These are phyloP conservation scores for Teratosphaeria epicoccoides DNA, from an alignment of 2,329 filamentous ascomycete genomes.

Conservation along the genomic window DNA sequence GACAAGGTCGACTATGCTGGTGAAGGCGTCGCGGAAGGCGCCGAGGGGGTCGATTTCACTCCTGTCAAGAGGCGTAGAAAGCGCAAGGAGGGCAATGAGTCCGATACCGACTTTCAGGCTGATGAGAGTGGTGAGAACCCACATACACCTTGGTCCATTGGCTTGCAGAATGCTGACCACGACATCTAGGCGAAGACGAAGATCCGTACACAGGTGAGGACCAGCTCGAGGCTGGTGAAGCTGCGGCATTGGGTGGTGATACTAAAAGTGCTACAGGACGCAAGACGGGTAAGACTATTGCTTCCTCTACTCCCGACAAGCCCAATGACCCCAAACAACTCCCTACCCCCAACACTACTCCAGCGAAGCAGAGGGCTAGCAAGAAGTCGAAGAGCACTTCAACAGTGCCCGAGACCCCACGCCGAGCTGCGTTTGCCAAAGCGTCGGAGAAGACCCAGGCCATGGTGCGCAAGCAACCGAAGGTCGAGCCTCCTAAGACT, in stretches of 20 bases:
- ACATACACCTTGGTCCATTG: background rate
- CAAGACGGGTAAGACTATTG: conserved; percentile 19
- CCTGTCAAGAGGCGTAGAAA: conserved; percentile 26
- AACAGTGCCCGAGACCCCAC: conserved; percentile 4
- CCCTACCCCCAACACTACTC: background rate
- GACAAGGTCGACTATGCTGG: conserved; percentile 43
- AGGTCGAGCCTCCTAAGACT: background rate
- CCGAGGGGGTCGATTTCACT: conserved; percentile 10
- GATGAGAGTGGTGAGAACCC: conserved; percentile 25
- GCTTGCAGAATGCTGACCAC: conserved; percentile 23
- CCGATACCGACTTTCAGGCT: conserved; percentile 42
- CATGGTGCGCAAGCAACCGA: background rate
- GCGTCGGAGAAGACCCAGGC: background rate
- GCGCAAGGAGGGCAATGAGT: conserved; percentile 28
- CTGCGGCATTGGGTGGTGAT: conserved; percentile 5
- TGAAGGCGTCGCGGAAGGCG: conserved; percentile 18
- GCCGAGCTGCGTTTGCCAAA: conserved; percentile 5
- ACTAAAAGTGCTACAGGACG: conserved; percentile 21
- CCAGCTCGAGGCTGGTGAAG: conserved; percentile 9
- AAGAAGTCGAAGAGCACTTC: conserved; percentile 6
- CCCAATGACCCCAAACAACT: background rate
- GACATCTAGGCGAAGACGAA: conserved; percentile 18
- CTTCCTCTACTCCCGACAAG: background rate
- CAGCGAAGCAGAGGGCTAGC: conserved; percentile 7
- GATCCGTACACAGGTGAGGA: conserved; percentile 23